Conservation (phyloP, 331 rosid genomes). For the Arachis monticola region DNA sequence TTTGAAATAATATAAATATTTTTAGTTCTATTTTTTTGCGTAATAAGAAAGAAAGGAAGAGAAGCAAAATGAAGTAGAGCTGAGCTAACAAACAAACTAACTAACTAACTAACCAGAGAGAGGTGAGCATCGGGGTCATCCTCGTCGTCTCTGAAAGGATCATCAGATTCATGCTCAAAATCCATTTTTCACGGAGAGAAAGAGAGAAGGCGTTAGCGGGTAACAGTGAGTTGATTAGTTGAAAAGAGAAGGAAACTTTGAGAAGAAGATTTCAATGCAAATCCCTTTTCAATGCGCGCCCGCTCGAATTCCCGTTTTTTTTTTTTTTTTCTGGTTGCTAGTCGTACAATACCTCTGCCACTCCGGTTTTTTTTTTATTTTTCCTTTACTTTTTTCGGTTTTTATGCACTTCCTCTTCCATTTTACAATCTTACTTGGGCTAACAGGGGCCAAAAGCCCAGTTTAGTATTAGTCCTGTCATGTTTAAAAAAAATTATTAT, state of each 20-base stretch:
- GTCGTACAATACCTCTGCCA: too few species aligned
- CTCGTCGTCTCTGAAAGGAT: conserved; percentile 84
- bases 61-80: not conserved
- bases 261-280: not conserved
- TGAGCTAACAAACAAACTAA: too few species aligned
- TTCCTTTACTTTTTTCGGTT: too few species aligned
- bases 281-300: conserved; percentile 4
- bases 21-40: not conserved
- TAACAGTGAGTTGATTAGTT: too few species aligned
- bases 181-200: conserved; percentile 47
- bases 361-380: not conserved
- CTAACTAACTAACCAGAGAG: conserved; percentile 45
- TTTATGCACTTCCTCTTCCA: too few species aligned
- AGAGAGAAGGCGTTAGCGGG: not conserved
- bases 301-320: not conserved
- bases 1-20: not conserved
- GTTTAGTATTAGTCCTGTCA: too few species aligned
- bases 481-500: too few species aligned
- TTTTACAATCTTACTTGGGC: too few species aligned
- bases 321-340: too few species aligned
- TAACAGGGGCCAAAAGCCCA: not conserved
- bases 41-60: not conserved
- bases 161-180: conserved; percentile 77
- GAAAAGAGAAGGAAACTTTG: not conserved
- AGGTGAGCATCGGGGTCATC: conserved; percentile 61